Evolutionary conservation across 208 protist species (phyloP), one percentile per base, ranked within the genome.

Genomic region (Acanthamoeba healyi): DNA sequence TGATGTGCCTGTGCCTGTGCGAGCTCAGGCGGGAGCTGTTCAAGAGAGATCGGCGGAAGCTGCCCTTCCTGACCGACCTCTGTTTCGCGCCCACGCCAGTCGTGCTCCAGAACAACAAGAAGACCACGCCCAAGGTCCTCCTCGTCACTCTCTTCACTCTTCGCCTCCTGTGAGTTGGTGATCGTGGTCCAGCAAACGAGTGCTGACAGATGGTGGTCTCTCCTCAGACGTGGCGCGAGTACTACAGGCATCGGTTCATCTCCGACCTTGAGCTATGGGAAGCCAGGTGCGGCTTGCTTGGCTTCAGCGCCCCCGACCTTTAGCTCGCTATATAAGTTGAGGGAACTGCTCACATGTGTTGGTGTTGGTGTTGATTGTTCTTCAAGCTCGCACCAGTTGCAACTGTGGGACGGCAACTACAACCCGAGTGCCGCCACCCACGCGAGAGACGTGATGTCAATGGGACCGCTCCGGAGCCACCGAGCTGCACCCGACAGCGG

Each of bases 1-100:
- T n/a, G n/a, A n/a, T n/a, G n/a, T n/a, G n/a, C n/a, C n/a, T n/a
- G n/a, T n/a, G 4, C 65, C 65, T 77, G 19, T 42, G 9, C 22
- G 34, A 26, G 9, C 19, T 56, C 36, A 84, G 74, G 74, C 9
- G 29, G 12, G 74, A 84, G 44, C 44, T 84, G 42, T 84, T 84
- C 42, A 49, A 56, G 32, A 14, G 74, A 42, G 74, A 84, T 42
- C 3, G 74, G 29, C 74, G 74, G 32, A 24, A 34, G 44, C 74
- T 84, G 38, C 74, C 74, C 42, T 84, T 58, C 74, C 38, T 84
- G n/a, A 84, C 74, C 74, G 74, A 84, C 44, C 74, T 84, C 0
- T 84, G 74, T 42, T 84, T 84, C 29, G 74, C 74, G 26, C 26
- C 74, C 3, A n/a, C 42, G 44, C 74, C 74, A 5, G 74, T 84